Base-by-base conservation (phyloP, 228 moss, liverwort and hornwort genomes). In the Sphagnum magellanicum region DNA sequence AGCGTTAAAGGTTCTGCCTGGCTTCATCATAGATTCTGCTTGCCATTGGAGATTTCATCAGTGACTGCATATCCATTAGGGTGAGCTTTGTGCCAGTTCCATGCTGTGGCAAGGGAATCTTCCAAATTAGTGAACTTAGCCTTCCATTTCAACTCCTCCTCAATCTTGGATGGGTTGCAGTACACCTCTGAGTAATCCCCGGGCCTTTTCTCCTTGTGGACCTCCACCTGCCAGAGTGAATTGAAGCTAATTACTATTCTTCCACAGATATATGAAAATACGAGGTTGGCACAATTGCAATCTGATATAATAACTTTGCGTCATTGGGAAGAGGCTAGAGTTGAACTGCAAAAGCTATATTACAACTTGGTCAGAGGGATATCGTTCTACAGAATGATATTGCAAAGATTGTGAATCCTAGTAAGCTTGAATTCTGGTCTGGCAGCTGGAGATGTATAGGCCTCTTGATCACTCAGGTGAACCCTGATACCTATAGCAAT, bases 1-100 rank as follows among this genome's bases (percentile, higher is more conserved):
- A 32, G 32, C 32, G 3, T 32, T 32, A 32, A 32, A 32, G 32
- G 32, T 32, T 32, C 32, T 32, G 32, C 32, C 32, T 32, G 3
- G 32, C 32, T 32, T 32, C 32, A 32, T 32, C 32, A 32, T 32
- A 32, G 32, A 17, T 32, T 32, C 32, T 32, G 32, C 32, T 32
- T 32, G 32, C 32, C 55, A 12, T 55, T 12, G 12, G 55, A 8
- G 55, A 12, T 55, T 55, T 55, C 9, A 4, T 55, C 55, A 55
- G 55, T 8, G 8, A 12, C 55, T 55, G 8, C 55, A 48, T 71
- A 75, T 50, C 75, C 75, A 50, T 60, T 50, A 6, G 70, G 75
- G 14, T 75, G 53, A 16, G 70, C 75, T 52, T 71, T 70, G 49
- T 75, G 70, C 75, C 75, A 75, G 59, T 70, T 64, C 75, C 75